Base-by-base conservation (phyloP, 140 eudicot genomes). In the Oenanthe javanica region DNA sequence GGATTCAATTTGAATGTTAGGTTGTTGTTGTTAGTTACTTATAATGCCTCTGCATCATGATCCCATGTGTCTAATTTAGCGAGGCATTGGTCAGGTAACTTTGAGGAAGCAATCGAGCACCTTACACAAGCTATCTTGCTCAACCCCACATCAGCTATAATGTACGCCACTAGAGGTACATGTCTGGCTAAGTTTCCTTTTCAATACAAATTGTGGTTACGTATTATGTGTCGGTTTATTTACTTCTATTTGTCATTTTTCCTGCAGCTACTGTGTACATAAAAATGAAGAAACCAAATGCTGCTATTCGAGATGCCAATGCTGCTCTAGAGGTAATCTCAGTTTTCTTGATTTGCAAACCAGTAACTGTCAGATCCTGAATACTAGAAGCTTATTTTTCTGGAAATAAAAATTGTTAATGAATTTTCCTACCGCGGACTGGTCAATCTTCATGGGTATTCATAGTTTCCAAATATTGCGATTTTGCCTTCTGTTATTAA, bases 261-360 rank as follows among this genome's bases (percentile, higher is more conserved):
- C 23, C 77, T 76, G 25, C 86, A 96, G 99, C 99, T 82, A 85
- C 84, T 80, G 97, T 91, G 6, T 93, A 85, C 84, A 93, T 96
- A 76, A 96, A 96, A 85, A 91, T 93, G 99, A 96, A 93, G 91
- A 96, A 96, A 77, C 99, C 99, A 31, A 96, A 96, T 93, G 98
- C 98, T 57, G 98, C 98, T 71, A 91, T 96, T 81, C 92, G 98
- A 31, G 99, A 96, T 85, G 97, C 99, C 50, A 88, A 82, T 87
- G 99, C 99, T 23, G 99, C 98, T 52, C 82, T 96, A 45, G 84
- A 91, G 98, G 99, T 95, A 52, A 57, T 42, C 46, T 70, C 43
- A 10, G 78, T 74, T 52, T 79, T 66, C 45, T 76, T 80, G 13
- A 13, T 38, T 21, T 79, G 70, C 59, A 45, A 25, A 45, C 78